phyloP scores from a whole-genome alignment of 2,329 filamentous ascomycete species.

The Talaromyces sp. region DNA sequence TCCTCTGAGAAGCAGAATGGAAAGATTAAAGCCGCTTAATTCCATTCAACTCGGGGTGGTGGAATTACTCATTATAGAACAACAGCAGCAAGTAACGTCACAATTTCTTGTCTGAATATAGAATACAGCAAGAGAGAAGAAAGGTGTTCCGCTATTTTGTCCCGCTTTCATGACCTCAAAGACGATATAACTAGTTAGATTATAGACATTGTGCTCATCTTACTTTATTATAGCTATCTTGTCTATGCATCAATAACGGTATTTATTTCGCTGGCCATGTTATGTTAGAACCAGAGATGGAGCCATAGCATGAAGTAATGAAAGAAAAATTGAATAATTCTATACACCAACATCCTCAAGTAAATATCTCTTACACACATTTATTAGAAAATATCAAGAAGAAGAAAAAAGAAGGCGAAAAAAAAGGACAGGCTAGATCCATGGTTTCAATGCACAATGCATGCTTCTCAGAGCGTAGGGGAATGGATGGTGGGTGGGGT shows the following conservation, averaged over 20 bases:
- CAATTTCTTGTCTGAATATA: neutral
- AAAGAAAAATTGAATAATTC: neutral
- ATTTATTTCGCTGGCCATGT: too few relatives aligned
- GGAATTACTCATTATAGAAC: neutral
- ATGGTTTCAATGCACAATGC: neutral
- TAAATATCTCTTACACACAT: neutral
- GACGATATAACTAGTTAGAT: neutral
- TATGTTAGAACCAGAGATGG: too few relatives aligned
- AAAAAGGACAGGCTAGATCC: neutral
- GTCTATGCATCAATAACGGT: too few relatives aligned
- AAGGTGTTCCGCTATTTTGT: neutral
- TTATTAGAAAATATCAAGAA: neutral
- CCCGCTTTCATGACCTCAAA: neutral
- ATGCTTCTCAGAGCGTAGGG: neutral
- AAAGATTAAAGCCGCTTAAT: slow-evolving; percentile 37
- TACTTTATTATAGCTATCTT: neutral
- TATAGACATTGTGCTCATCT: neutral
- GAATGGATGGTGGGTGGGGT: neutral
- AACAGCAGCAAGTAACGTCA: neutral
- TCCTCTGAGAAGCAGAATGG: neutral
- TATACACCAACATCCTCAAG: neutral
- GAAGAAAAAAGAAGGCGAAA: neutral
- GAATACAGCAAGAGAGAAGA: neutral
- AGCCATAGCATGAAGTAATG: neutral
- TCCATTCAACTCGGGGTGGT: neutral